These are phyloP conservation scores for Jackrogersella minutella DNA, from an alignment of 495 filamentous ascomycete genomes.

Conservation along the genomic window DNA sequence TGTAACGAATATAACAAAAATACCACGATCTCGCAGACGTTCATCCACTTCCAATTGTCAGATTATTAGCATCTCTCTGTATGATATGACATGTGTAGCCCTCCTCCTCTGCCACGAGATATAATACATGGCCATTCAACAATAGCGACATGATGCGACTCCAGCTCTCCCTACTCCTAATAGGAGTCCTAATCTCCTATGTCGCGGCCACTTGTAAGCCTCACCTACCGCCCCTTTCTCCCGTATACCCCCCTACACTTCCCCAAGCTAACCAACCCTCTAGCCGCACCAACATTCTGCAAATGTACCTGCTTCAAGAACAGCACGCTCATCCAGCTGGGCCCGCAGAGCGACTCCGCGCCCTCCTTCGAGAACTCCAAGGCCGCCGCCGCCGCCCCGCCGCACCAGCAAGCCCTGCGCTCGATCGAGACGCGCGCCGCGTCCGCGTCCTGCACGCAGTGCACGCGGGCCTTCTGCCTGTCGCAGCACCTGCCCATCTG, in stretches of 20 bases:
- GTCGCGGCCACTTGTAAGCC: slow-evolving; percentile 48
- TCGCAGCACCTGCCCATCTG: slow-evolving; percentile 86
- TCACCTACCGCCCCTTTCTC: not conserved
- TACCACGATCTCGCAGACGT: not conserved
- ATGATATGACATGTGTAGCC: not conserved
- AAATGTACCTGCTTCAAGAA: slow-evolving; percentile 97
- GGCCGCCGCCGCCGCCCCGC: not conserved
- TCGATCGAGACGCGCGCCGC: slow-evolving; percentile 42
- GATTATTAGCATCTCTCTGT: not conserved
- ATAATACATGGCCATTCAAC: slow-evolving; percentile 10
- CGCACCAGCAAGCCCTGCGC: not conserved
- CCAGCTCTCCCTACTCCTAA: slow-evolving; percentile 42
- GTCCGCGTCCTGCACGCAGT: slow-evolving; percentile 72
- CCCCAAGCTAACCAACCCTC: not conserved
- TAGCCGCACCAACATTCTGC: slow-evolving; percentile 83
- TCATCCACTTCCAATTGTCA: not conserved
- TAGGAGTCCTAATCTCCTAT: slow-evolving; percentile 46
- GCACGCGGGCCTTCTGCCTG: slow-evolving; percentile 91
- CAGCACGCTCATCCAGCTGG: slow-evolving; percentile 84
- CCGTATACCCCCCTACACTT: not conserved
- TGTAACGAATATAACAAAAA: not conserved
- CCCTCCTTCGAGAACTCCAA: slow-evolving; percentile 42
- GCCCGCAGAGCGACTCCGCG: slow-evolving; percentile 49
- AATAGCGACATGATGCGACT: slow-evolving; percentile 45
- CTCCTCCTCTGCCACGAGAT: not conserved